Base-by-base conservation (phyloP, 2,329 filamentous ascomycete species). In the Ophiostoma novo-ulmi region DNA sequence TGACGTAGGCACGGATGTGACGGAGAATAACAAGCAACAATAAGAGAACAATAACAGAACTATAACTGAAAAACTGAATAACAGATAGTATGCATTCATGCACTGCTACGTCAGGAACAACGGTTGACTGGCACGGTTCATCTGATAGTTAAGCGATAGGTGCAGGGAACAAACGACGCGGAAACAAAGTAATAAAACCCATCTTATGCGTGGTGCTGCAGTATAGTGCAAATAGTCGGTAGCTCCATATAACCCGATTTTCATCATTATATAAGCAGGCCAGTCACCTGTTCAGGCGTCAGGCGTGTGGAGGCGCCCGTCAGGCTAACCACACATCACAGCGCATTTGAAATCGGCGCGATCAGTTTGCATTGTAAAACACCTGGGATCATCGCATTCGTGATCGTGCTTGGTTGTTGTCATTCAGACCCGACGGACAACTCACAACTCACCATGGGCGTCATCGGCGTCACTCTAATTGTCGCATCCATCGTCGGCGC, bases 401-500 rank as follows among this genome's bases (percentile, higher is more conserved):
- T 58, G 58, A 35, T 64, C 58, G 44, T 20, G 44, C 44, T 44
- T 44, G 41, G 17, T 44, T 11, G 2, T 7, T 36, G 52, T 3
- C 6, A 5, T 1, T 17, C 3, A 5, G 14, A 41, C 13, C 36
- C 65, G 64, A 67, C 66, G 66, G 38, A 41, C 38, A 67, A 22
- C n/a, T 22, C 35, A 52, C 7, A 70, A 22, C n/a, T n/a, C 72
- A 75, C 70, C 69, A 89, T 89, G 86, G 85, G 81, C 73, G 77
- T 88, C 75, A 75, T 89, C 73, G 87, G 86, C 73, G 78, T 89
- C 73, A 87, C 87, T n/a, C 80, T 90, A 73, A 81, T 90, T 75
- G 77, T 90, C 73, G 87, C 84, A 63, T 87, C 87, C 0, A 5
- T 89, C 70, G 82, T 89, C 65, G 85, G 84, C 3, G 31, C 31